Conservation (phyloP, 2,329 filamentous ascomycete species). For the Leptographium galeiforme region DNA sequence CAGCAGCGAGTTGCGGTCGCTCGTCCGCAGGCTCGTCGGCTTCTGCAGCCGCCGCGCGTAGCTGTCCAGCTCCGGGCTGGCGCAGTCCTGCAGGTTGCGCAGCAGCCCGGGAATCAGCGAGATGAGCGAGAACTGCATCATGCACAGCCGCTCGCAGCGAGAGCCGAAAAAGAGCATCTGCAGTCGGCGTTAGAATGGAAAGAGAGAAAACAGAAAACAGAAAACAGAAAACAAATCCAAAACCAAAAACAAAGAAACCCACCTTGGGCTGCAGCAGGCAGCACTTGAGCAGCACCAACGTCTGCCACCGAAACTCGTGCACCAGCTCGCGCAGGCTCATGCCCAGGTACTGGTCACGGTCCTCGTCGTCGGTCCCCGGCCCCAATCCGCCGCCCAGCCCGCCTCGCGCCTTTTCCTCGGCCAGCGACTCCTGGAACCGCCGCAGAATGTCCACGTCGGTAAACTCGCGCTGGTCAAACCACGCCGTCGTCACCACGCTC, state of each 20-base stretch:
- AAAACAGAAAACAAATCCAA: too few relatives aligned
- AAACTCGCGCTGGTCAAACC: slow-evolving; percentile 93
- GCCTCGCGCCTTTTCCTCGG: slow-evolving; percentile 47
- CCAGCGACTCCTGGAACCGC: slow-evolving; percentile 82
- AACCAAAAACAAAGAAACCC: slow-evolving; percentile 3
- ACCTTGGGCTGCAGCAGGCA: slow-evolving; percentile 91
- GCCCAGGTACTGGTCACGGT: slow-evolving; percentile 78
- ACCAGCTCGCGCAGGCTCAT: slow-evolving; percentile 81
- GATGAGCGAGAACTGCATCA: slow-evolving; percentile 95
- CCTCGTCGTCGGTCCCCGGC: slow-evolving; percentile 43
- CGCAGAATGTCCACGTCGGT: slow-evolving; percentile 79
- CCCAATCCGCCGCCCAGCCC: slow-evolving; percentile 18
- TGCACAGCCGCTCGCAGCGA: slow-evolving; percentile 89
- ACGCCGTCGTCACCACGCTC: slow-evolving; percentile 81
- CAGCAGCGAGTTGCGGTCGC: slow-evolving; percentile 78
- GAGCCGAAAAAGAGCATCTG: slow-evolving; percentile 98
- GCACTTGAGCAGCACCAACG: slow-evolving; percentile 85
- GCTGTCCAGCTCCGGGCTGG: slow-evolving; percentile 79
- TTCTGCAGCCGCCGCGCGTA: slow-evolving; percentile 64
- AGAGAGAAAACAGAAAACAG: too few relatives aligned
- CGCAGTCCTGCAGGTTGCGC: slow-evolving; percentile 83
- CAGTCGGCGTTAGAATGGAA: neutral
- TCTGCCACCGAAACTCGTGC: slow-evolving; percentile 90
- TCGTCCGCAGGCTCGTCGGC: slow-evolving; percentile 78
- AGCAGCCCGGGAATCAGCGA: slow-evolving; percentile 90